Conservation (phyloP, 441 rosid species). For the Euphorbia celastroides region DNA sequence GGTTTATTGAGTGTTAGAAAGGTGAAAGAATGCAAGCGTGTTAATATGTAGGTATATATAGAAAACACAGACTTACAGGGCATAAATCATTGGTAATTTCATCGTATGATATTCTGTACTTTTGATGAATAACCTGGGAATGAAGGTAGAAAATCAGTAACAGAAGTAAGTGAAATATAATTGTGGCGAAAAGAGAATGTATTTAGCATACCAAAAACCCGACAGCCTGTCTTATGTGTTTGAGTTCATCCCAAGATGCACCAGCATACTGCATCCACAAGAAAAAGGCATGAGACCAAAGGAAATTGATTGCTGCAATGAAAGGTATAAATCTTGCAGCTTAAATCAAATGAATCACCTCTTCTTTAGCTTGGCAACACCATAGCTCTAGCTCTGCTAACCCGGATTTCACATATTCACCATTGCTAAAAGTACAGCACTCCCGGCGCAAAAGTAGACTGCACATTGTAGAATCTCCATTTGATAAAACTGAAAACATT, state of each 20-base stretch:
- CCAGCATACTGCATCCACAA: slow-evolving; percentile 78
- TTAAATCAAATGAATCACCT: slow-evolving; percentile 34
- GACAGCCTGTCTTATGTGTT: slow-evolving; percentile 96
- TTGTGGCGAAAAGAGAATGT: not conserved
- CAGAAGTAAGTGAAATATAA: not conserved
- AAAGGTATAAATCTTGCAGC: slow-evolving; percentile 3
- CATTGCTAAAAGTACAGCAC: slow-evolving; percentile 98
- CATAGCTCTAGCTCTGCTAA: slow-evolving; percentile 91
- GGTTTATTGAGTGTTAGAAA: not conserved
- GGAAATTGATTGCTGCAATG: slow-evolving; percentile 4
- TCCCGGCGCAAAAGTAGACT: slow-evolving; percentile 97
- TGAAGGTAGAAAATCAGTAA: slow-evolving; percentile 18
- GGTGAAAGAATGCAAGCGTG: too few relatives aligned
- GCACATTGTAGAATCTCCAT: slow-evolving; percentile 24
- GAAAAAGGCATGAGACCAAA: slow-evolving; percentile 17
- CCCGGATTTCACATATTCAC: slow-evolving; percentile 94
- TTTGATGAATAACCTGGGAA: slow-evolving; percentile 93
- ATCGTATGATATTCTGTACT: slow-evolving; percentile 93
- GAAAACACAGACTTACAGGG: slow-evolving; percentile 53
- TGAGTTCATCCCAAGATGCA: slow-evolving; percentile 95
- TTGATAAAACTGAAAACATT: slow-evolving; percentile 8
- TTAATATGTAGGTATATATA: not conserved
- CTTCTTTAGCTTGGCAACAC: slow-evolving; percentile 79
- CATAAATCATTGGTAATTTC: slow-evolving; percentile 93
- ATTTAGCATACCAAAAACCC: slow-evolving; percentile 80